Conservation (phyloP, 1,284 basidiomycete genomes). For the Rhodotorula sp. region DNA sequence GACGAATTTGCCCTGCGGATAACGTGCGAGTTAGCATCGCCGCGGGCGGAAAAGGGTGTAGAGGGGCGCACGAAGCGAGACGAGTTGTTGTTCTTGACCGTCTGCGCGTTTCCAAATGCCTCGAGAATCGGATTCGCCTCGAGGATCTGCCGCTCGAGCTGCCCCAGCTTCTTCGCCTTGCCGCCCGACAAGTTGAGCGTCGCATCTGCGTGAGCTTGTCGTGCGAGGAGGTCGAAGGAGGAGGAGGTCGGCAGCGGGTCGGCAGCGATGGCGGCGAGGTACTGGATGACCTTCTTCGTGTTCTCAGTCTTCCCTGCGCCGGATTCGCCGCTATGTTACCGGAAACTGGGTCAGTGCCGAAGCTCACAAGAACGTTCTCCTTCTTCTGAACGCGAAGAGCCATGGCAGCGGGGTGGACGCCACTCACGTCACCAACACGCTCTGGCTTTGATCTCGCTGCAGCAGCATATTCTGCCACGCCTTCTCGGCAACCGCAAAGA, state of each 20-base stretch:
- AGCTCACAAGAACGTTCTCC: no score
- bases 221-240: constrained; percentile 57
- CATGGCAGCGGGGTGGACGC: not conserved
- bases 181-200: not conserved
- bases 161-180: constrained; percentile 58
- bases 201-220: constrained; percentile 24
- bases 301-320: constrained; percentile 99
- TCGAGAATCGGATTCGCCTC: constrained; percentile 98
- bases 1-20: constrained; percentile 78
- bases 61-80: constrained; percentile 68
- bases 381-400: constrained; percentile 10
- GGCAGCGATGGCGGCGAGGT: constrained; percentile 93
- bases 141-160: constrained; percentile 93
- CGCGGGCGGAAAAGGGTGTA: not conserved
- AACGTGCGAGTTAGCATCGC: not conserved
- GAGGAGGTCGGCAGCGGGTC: constrained; percentile 61
- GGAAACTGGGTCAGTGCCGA: not conserved
- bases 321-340: constrained; percentile 78
- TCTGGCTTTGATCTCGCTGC: constrained; percentile 88
- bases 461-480: constrained; percentile 99
- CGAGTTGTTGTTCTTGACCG: constrained; percentile 97
- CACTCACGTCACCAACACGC: constrained; percentile 92
- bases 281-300: constrained; percentile 99
- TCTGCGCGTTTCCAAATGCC: constrained; percentile 98
- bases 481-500: constrained; percentile 94